phyloP scores from a whole-genome alignment of 2,329 filamentous ascomycete species.

The Ascochyta lentis region DNA sequence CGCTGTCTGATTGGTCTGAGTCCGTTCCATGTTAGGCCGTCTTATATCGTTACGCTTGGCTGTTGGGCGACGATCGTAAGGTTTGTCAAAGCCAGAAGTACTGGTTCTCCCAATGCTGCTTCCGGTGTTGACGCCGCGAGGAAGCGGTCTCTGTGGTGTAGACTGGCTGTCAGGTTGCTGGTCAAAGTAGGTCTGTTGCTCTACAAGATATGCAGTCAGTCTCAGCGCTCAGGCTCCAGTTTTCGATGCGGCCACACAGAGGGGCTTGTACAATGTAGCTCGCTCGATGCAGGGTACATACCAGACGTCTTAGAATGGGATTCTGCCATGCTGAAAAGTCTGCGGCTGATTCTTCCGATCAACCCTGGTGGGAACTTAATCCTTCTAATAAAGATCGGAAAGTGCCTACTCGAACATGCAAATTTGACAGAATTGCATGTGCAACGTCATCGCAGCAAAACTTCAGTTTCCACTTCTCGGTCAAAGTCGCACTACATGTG shows the following conservation, averaged over 20 bases:
- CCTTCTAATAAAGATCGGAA: constrained; percentile 11
- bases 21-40: constrained; percentile 18
- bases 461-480: constrained; percentile 11
- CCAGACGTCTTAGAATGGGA: constrained; percentile 10
- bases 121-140: constrained; percentile 12
- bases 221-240: neutral
- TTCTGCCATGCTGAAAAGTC: constrained; percentile 16
- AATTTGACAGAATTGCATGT: constrained; percentile 32
- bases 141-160: constrained; percentile 4
- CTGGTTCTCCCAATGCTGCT: constrained; percentile 26
- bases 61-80: constrained; percentile 9
- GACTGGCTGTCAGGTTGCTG: constrained; percentile 4
- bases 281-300: constrained; percentile 10
- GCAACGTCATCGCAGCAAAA: constrained; percentile 28
- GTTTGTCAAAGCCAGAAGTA: constrained; percentile 14
- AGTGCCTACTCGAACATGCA: constrained; percentile 12
- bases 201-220: constrained; percentile 5
- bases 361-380: neutral
- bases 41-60: constrained; percentile 15
- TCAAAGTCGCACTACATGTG: constrained; percentile 11
- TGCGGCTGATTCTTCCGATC: neutral
- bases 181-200: constrained; percentile 12
- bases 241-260: neutral
- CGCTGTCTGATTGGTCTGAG: constrained; percentile 23
- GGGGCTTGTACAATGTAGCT: neutral